Evolutionary conservation across 148 eudicot genomes (phyloP).

Genomic region (Fagopyrum tataricum): DNA sequence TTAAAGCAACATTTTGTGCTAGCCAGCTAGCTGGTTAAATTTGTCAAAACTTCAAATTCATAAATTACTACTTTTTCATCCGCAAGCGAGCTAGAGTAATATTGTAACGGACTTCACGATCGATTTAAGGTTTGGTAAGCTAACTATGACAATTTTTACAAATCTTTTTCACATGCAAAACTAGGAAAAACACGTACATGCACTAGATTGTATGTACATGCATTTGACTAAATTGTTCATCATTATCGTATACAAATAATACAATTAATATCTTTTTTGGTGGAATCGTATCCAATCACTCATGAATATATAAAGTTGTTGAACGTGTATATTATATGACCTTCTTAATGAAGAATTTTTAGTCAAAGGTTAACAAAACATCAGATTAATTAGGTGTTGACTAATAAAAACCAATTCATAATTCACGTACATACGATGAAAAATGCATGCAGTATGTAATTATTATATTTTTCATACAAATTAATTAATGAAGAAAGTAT

Average conservation of each 20-base stretch:
- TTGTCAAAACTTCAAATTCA: not conserved
- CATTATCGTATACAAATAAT: not conserved
- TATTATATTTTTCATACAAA: too few species aligned
- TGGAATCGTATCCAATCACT: not conserved
- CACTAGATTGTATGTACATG: not conserved
- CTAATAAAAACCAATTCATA: too few species aligned
- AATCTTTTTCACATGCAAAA: slow-evolving; percentile 1
- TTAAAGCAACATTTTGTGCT: not conserved
- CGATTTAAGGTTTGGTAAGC: not conserved
- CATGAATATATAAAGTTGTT: not conserved
- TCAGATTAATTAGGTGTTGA: not conserved
- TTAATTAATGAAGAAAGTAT: too few species aligned
- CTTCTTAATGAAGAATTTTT: not conserved
- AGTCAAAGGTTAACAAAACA: not conserved
- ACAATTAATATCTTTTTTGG: not conserved
- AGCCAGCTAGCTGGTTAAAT: not conserved
- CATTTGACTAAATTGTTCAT: not conserved
- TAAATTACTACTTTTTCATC: not conserved
- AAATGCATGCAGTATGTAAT: too few species aligned
- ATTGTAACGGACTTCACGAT: not conserved
- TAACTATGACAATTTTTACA: not conserved
- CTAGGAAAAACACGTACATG: not conserved
- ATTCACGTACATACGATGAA: too few species aligned
- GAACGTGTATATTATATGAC: not conserved
- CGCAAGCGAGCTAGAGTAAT: not conserved